A percentile compares a stretch with the other conserved stretches of the same genome.
phyloP scores from a whole-genome alignment of 1,284 basidiomycete species.

The Meripilus lineatus region DNA sequence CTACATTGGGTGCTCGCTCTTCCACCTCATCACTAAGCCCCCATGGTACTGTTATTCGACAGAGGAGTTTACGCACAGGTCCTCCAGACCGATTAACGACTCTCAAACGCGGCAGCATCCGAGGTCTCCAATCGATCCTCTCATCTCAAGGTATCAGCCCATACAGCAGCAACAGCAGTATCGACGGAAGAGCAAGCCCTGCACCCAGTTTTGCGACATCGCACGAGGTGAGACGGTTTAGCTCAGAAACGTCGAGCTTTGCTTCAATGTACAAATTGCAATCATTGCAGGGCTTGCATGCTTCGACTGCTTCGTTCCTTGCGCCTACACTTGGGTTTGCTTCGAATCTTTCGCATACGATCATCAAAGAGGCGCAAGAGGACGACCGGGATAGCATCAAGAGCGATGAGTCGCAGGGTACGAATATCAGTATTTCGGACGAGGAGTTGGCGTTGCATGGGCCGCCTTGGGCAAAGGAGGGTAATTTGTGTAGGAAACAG shows the following conservation, averaged over 20 bases:
- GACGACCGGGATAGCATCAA: conserved; percentile 77
- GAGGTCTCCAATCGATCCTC: conserved; percentile 78
- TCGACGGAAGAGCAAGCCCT: conserved; percentile 84
- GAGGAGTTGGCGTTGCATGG: conserved; percentile 93
- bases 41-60: conserved; percentile 47
- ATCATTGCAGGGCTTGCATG: conserved; percentile 29
- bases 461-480: conserved; percentile 98
- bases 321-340: conserved; percentile 90
- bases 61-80: conserved; percentile 57
- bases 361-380: conserved; percentile 91
- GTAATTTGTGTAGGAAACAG: conserved; percentile 89
- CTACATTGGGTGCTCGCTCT: conserved; percentile 35
- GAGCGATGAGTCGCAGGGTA: conserved; percentile 56
- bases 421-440: conserved; percentile 81
- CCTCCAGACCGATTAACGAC: conserved; percentile 67
- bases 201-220: conserved; percentile 87
- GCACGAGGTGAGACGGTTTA: conserved; percentile 55
- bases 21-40: conserved; percentile 53
- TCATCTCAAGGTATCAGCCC: conserved; percentile 59
- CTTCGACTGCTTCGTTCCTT: conserved; percentile 46
- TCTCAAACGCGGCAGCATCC: conserved; percentile 86
- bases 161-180: conserved; percentile 75
- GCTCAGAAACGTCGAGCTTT: neutral
- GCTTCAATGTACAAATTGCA: too few relatives aligned
- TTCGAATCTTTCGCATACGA: conserved; percentile 91